These are phyloP conservation scores for Verbena officinalis DNA, from an alignment of 257 asterid genomes.

Conservation along the genomic window DNA sequence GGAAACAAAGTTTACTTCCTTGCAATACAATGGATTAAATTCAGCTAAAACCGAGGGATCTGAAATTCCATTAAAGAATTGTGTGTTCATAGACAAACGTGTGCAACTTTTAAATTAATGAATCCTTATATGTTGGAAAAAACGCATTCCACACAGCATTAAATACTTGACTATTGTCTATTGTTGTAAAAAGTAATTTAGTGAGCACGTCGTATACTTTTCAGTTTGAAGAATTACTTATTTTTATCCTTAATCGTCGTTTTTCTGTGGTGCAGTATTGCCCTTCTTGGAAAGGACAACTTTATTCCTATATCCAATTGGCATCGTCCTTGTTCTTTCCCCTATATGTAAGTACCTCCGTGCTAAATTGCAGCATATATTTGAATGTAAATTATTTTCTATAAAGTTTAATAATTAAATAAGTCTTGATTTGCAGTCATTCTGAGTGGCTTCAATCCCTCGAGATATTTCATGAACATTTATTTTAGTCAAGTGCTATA, in stretches of 20 bases:
- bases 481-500: slow-evolving; percentile 72
- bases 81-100: too few relatives aligned
- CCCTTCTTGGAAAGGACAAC: slow-evolving; percentile 99
- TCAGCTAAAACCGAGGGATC: neutral
- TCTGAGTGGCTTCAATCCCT: slow-evolving; percentile 91
- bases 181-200: too few relatives aligned
- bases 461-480: slow-evolving; percentile 87
- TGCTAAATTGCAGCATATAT: neutral
- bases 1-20: neutral
- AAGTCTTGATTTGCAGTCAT: slow-evolving; percentile 59
- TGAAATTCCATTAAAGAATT: slow-evolving; percentile 3
- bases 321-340: slow-evolving; percentile 73
- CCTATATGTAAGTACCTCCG: slow-evolving; percentile 59
- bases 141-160: too few relatives aligned
- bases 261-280: slow-evolving; percentile 60
- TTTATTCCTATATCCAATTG: slow-evolving; percentile 94
- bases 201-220: too few relatives aligned
- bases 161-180: too few relatives aligned
- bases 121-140: too few relatives aligned
- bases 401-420: neutral
- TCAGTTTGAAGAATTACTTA: slow-evolving; percentile 3
- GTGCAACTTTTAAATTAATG: neutral
- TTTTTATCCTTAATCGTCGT: neutral
- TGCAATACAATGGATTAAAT: slow-evolving; percentile 2
- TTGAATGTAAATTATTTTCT: slow-evolving; percentile 7